Evolutionary conservation across 768 basidiomycete species (phyloP).

Genomic region (Podaxis sp.): DNA sequence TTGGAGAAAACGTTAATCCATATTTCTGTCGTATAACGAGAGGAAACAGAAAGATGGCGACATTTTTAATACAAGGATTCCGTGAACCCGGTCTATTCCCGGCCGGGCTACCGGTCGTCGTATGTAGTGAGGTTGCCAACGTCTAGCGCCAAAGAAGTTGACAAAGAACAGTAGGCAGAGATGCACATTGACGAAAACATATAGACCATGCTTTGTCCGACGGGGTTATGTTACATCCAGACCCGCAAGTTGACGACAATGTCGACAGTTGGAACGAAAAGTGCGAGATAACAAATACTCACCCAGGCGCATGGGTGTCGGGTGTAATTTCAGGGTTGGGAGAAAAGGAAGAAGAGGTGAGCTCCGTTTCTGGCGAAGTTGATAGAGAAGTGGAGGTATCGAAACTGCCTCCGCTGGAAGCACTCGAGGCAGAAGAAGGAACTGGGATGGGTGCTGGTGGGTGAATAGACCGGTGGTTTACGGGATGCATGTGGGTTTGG

Average conservation of each 20-base stretch:
- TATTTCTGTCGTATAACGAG: neutral
- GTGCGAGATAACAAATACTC: conserved; percentile 4
- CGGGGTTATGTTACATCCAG: conserved; percentile 1
- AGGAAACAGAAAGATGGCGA: neutral
- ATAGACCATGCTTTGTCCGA: neutral
- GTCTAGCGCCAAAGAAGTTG: neutral
- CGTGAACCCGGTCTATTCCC: neutral
- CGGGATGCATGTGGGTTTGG: conserved; percentile 53
- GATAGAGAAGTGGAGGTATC: conserved; percentile 3
- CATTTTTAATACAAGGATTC: neutral
- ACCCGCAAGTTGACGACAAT: neutral
- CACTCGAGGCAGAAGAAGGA: conserved; percentile 10
- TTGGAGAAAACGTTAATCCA: conserved; percentile 5
- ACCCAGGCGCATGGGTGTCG: conserved; percentile 3
- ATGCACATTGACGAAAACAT: neutral
- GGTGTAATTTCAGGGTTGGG: neutral
- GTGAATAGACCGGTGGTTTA: conserved; percentile 27
- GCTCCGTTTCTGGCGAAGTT: conserved; percentile 1
- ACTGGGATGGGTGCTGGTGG: conserved; percentile 8
- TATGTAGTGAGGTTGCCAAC: neutral
- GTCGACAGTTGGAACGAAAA: neutral
- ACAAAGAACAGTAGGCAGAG: neutral
- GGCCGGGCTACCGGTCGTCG: neutral
- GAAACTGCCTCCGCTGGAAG: conserved; percentile 11
- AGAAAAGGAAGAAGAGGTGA: conserved; percentile 4